phyloP scores from a whole-genome alignment of 306 rosid species.

The Citrullus mucosospermus region DNA sequence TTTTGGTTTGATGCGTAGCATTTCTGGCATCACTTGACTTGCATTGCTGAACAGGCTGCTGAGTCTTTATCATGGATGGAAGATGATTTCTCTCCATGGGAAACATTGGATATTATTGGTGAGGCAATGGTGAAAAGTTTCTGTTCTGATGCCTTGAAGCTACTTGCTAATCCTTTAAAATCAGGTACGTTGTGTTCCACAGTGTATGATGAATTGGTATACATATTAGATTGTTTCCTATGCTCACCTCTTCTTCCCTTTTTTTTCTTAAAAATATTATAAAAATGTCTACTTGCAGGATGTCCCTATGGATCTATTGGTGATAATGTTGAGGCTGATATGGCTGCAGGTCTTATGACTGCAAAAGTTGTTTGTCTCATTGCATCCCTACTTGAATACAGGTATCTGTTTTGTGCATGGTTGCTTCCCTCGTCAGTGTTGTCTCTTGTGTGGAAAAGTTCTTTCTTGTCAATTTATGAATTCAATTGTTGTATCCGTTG shows the following conservation, averaged over 20 bases:
- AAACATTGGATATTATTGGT: slow-evolving; percentile 24
- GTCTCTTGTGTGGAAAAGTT: background rate
- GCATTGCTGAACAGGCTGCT: slow-evolving; percentile 47
- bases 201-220: background rate
- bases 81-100: slow-evolving; percentile 31
- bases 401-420: slow-evolving; percentile 24
- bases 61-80: slow-evolving; percentile 26
- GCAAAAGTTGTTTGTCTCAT: slow-evolving; percentile 59
- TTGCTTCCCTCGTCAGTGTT: background rate
- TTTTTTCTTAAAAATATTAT: background rate
- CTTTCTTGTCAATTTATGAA: background rate
- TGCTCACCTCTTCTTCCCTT: background rate
- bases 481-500: background rate
- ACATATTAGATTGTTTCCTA: background rate
- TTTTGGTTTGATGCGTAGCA: background rate
- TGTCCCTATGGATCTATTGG: slow-evolving; percentile 41
- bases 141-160: slow-evolving; percentile 20
- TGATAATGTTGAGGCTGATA: slow-evolving; percentile 19
- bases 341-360: slow-evolving; percentile 38
- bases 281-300: slow-evolving; percentile 11
- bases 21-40: slow-evolving; percentile 12
- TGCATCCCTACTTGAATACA: slow-evolving; percentile 62
- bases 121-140: slow-evolving; percentile 38
- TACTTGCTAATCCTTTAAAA: slow-evolving; percentile 24
- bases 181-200: slow-evolving; percentile 26